These are phyloP conservation scores for Candida neerlandica DNA, from an alignment of 1,139 yeast genomes.

Conservation along the genomic window DNA sequence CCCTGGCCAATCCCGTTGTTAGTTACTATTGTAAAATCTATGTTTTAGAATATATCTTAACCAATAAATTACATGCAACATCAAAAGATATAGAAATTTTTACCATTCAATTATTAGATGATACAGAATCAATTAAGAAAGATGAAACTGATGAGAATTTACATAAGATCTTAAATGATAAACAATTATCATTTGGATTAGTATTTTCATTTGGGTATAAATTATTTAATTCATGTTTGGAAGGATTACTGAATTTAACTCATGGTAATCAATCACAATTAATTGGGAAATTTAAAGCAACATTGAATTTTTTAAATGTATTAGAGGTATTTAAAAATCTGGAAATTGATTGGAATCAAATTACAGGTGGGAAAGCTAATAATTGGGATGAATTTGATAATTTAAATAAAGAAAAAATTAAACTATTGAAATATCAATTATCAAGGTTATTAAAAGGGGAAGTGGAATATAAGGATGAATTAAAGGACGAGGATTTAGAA, in stretches of 20 bases:
- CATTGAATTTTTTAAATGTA: slow-evolving; percentile 38
- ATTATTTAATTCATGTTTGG: slow-evolving; percentile 55
- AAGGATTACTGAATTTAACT: slow-evolving; percentile 28
- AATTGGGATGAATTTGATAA: slow-evolving; percentile 28
- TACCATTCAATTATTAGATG: slow-evolving; percentile 62
- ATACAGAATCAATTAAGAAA: slow-evolving; percentile 56
- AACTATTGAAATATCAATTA: slow-evolving; percentile 43
- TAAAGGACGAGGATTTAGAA: slow-evolving; percentile 32
- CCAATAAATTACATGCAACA: slow-evolving; percentile 55
- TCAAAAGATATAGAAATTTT: slow-evolving; percentile 56
- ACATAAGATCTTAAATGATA: slow-evolving; percentile 53
- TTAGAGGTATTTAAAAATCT: slow-evolving; percentile 30
- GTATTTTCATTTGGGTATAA: slow-evolving; percentile 63
- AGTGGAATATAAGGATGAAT: slow-evolving; percentile 28
- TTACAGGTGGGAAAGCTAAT: slow-evolving; percentile 36
- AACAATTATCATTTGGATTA: slow-evolving; percentile 56
- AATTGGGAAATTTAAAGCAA: slow-evolving; percentile 38
- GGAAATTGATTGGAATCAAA: slow-evolving; percentile 33
- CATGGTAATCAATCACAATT: slow-evolving; percentile 26
- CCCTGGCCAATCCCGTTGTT: slow-evolving; percentile 52
- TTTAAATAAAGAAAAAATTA: slow-evolving; percentile 37
- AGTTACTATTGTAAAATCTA: slow-evolving; percentile 61
- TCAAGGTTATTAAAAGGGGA: slow-evolving; percentile 44
- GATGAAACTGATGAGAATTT: slow-evolving; percentile 35
- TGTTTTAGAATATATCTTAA: slow-evolving; percentile 68